phyloP scores from a whole-genome alignment of 148 eudicot genomes.

The Rhododendron molle region DNA sequence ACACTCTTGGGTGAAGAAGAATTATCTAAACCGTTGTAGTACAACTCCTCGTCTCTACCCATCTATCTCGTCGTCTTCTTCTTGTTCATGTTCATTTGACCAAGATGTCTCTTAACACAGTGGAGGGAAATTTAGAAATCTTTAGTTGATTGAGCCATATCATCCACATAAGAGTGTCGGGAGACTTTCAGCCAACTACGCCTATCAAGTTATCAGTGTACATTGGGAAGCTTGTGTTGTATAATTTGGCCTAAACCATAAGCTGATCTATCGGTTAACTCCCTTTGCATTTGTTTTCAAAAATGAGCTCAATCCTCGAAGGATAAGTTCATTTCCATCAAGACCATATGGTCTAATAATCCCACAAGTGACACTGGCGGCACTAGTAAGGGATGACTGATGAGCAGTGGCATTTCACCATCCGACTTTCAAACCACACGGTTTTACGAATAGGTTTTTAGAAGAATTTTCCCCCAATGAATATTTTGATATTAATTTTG shows the following conservation, averaged over 20 bases:
- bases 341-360: not conserved
- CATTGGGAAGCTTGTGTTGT: not conserved
- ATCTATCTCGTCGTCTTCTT: not conserved
- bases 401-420: not conserved
- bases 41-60: not conserved
- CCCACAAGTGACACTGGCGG: not conserved
- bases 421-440: not conserved
- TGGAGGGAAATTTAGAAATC: not conserved
- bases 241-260: not conserved
- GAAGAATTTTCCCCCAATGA: not conserved
- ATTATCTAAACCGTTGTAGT: not conserved
- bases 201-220: not conserved
- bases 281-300: not conserved
- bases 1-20: not conserved
- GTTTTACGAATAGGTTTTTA: not conserved
- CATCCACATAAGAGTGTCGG: not conserved
- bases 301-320: not conserved
- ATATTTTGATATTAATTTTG: not conserved
- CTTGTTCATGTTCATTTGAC: not conserved
- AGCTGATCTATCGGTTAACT: not conserved
- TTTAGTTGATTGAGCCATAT: not conserved
- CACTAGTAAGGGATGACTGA: not conserved
- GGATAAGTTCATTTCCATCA: not conserved
- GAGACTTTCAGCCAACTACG: not conserved
- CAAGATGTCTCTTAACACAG: not conserved